Percentiles rank a stretch among this genome's conserved stretches.
Conservation (phyloP, 768 basidiomycete genomes). For the Kwoniella sp. region DNA sequence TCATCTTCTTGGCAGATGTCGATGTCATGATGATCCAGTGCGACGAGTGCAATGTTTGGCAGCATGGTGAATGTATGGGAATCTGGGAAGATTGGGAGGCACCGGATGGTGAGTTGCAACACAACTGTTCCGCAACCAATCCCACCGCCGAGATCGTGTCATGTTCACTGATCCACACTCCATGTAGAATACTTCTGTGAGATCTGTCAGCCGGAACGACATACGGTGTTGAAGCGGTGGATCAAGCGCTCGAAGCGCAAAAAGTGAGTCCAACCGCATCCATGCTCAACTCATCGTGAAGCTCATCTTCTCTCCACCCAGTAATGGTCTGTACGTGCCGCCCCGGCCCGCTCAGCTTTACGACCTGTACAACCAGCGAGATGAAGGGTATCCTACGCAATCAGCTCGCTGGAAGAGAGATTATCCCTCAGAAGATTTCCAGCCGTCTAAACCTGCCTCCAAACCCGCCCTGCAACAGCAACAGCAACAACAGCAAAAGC, state of each 20-base stretch:
- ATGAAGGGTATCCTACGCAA: constrained; percentile 47
- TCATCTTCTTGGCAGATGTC: constrained; percentile 58
- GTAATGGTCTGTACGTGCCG: constrained; percentile 29
- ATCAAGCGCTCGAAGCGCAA: constrained; percentile 57
- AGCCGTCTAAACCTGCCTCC: constrained; percentile 5
- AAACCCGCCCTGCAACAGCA: constrained; percentile 16
- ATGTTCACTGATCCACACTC: background rate
- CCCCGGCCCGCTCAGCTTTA: constrained; percentile 46
- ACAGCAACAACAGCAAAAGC: constrained; percentile 30
- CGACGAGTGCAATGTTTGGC: constrained; percentile 96
- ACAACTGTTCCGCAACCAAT: no score
- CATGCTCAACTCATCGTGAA: no score
- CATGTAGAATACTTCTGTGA: constrained; percentile 88
- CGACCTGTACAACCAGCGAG: constrained; percentile 33
- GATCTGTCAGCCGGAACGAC: constrained; percentile 82
- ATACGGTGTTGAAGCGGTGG: constrained; percentile 64
- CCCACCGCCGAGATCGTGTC: background rate
- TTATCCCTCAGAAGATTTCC: background rate
- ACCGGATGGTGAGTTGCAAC: constrained; percentile 50
- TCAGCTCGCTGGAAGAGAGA: constrained; percentile 42
- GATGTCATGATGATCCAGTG: constrained; percentile 98
- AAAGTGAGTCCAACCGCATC: constrained; percentile 67
- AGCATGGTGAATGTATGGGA: constrained; percentile 95
- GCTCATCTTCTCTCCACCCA: background rate
- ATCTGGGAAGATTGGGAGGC: constrained; percentile 63